Base-by-base conservation (phyloP, 78 protist genomes). In the Dictyostelium discoideum region DNA sequence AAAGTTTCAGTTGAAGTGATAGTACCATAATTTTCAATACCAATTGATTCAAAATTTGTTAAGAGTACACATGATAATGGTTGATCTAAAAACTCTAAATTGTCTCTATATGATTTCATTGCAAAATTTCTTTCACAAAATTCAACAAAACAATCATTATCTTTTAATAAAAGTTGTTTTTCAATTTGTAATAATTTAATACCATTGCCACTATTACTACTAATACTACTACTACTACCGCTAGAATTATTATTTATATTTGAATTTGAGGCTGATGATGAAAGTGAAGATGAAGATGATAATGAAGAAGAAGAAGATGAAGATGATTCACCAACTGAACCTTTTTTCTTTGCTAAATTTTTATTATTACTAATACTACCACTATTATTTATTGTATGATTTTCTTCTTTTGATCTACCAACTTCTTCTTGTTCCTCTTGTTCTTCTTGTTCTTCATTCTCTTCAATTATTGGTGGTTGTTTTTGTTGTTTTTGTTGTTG, bases 391-490 rank as follows among this genome's bases (percentile, higher is more conserved):
- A 26, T 69, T 26, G 39, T 69, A 26, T 69, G 77, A 69, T 69
- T 69, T 26, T 69, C 77, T 69, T 69, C 77, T 26, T 69, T 69
- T 69, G 77, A 69, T 69, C 77, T 24, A 69, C 77, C 77, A 26
- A 69, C 37, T 11, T 69, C 37, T 11, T 69, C 77, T 11, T 24
- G 22, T 24, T 46, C 57, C 0, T 46, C 8, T 46, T 46, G 54
- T 46, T 46, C 8, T 2, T 18, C 7, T 63, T 18, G n/a, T 63
- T 63, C 73, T 22, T 63, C 37, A 69, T 29, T 40, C 4, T 26
- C 77, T 26, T 26, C 37, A n/a, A 11, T 24, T 67, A 24, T 67
- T 8, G 26, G 16, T 22, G 9, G 76, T 67, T 67, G 76, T 67
- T 67, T 22, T 67, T 67, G 76, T 67, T 67, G 32, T 24, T 67